Percentiles rank a stretch among this genome's conserved stretches.
Evolutionary conservation across 169 alveolate species (phyloP).

Genomic region (Toxoplasma gondii): DNA sequence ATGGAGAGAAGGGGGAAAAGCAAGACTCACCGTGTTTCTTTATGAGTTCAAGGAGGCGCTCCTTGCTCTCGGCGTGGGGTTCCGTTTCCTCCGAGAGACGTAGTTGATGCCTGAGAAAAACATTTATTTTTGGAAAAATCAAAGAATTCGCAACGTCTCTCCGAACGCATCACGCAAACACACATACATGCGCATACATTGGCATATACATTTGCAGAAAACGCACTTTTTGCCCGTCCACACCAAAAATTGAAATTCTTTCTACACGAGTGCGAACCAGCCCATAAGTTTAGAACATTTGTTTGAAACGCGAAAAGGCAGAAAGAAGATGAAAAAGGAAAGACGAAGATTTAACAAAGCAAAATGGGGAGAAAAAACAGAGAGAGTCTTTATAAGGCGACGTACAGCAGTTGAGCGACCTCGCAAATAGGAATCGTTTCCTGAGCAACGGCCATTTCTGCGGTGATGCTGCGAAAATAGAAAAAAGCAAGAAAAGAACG

Average conservation of each 20-base stretch:
- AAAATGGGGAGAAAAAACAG: background rate
- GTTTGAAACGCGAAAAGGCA: too few relatives aligned
- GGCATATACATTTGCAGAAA: background rate
- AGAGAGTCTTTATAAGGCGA: background rate
- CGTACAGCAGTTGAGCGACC: slow-evolving; percentile 25
- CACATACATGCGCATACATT: background rate
- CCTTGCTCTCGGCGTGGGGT: background rate
- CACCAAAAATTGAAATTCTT: background rate
- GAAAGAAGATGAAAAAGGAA: background rate
- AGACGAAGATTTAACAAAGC: background rate
- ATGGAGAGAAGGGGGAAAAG: too few relatives aligned
- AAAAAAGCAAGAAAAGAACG: background rate
- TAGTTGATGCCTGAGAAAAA: background rate
- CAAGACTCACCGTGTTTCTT: background rate
- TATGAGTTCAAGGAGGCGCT: background rate
- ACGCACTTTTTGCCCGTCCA: background rate
- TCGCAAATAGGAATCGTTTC: slow-evolving; percentile 30
- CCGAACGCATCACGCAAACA: too few relatives aligned
- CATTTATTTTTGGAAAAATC: background rate
- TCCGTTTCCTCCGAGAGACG: background rate
- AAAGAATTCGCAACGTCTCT: too few relatives aligned
- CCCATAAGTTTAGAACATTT: too few relatives aligned
- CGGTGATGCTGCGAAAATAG: background rate
- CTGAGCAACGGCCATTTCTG: background rate
- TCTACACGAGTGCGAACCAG: too few relatives aligned